Evolutionary conservation across 140 eudicot genomes (phyloP).

Genomic region (Ambrosia hybrid): DNA sequence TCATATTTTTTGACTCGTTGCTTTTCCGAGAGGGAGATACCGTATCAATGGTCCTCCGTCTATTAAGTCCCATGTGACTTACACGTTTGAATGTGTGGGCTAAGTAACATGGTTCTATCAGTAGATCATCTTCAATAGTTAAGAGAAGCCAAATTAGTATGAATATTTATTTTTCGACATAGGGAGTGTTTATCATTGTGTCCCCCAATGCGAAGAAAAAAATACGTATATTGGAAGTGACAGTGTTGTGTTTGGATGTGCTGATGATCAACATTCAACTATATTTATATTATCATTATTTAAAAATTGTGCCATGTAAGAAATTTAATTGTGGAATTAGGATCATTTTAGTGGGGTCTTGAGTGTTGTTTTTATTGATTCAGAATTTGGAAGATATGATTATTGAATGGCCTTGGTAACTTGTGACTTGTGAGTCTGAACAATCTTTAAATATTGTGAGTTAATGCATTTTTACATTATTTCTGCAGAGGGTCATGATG

Average conservation of each 20-base stretch:
- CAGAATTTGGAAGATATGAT: slow-evolving; percentile 30
- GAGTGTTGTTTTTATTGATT: slow-evolving; percentile 14
- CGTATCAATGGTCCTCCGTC: not conserved
- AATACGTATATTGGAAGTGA: too few relatives aligned
- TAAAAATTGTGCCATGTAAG: not conserved
- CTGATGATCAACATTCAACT: not conserved
- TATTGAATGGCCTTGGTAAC: slow-evolving; percentile 35
- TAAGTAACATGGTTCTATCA: too few relatives aligned
- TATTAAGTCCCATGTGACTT: too few relatives aligned
- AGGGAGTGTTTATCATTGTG: too few relatives aligned
- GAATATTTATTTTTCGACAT: too few relatives aligned
- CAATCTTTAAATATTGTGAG: slow-evolving; percentile 31
- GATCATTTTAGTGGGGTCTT: not conserved
- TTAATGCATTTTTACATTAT: slow-evolving; percentile 28
- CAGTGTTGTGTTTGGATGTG: too few relatives aligned
- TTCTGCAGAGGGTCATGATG: slow-evolving; percentile 38
- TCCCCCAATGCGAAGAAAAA: too few relatives aligned
- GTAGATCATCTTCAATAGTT: too few relatives aligned
- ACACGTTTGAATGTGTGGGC: too few relatives aligned
- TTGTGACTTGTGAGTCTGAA: slow-evolving; percentile 42
- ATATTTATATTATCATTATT: not conserved
- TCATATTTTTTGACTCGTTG: not conserved
- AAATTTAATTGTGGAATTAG: not conserved
- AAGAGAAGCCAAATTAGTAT: too few relatives aligned
- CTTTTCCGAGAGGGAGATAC: not conserved